Evolutionary conservation across 192 early-diverging fungal genomes (phyloP), one percentile per base, ranked within the genome.

Genomic region (Umbelopsis sp.): DNA sequence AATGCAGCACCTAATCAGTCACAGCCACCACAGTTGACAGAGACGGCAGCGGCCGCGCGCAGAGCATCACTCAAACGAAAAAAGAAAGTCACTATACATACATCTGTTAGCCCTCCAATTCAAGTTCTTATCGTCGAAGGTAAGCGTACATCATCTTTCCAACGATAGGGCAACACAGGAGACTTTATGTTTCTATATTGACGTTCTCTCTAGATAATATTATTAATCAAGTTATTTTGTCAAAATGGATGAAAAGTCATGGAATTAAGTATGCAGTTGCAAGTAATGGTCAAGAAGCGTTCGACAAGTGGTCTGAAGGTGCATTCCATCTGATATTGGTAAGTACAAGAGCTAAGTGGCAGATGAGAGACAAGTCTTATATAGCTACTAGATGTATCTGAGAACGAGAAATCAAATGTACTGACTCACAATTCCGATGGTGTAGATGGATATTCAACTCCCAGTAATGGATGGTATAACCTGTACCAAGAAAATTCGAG

Each of bases 41-140:
- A 34, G 3, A 22, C 4, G 24, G 26, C 56, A n/a, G n/a, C n/a
- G 10, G 14, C 29, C 3, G 12, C 20, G 11, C 24, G 29, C 32
- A 62, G 31, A 62, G 26, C 31, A 62, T 62, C 56, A 6, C 29
- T 32, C 1, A 62, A 32, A 6, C 26, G 26, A 29, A 62, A 62
- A 16, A 62, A 32, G 31, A 62, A 62, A 32, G 4, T 49, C 5
- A 34, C 56, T n/a, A 0, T 62, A 31, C 32, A 32, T 32, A n/a
- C 26, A 16, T 31, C 44, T 3, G 84, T 82, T 24, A 86, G 83
- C 59, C 85, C 87, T 10, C 82, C 87, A n/a, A 85, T 94, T 71
- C 90, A 90, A 49, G 92, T 94, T 22, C 76, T 94, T 41, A 88
- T 94, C 38, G 93, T 93, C 0, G 93, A 94, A 85, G 88, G 88